Evolutionary conservation across 805 yeast genomes (phyloP).

Genomic region (Sugiyamaella floridensis): DNA sequence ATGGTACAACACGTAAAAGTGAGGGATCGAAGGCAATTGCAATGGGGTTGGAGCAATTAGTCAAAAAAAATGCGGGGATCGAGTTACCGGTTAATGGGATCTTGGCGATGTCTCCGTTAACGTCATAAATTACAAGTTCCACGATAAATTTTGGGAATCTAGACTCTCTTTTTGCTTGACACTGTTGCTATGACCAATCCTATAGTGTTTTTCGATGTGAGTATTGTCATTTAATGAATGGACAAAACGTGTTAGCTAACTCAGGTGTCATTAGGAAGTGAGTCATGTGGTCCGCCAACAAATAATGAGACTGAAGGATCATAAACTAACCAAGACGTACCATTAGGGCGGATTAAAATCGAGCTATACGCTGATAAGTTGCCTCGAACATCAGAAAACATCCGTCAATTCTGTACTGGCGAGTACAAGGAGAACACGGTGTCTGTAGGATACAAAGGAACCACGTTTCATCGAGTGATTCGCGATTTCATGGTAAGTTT

Average conservation of each 20-base stretch:
- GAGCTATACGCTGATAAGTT: constrained; percentile 36
- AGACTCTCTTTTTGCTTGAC: too few species aligned
- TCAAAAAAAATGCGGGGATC: not conserved
- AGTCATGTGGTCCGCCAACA: constrained; percentile 13
- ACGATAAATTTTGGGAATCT: not conserved
- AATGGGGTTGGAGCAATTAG: too few species aligned
- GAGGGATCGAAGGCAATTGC: too few species aligned
- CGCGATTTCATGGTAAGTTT: constrained; percentile 36
- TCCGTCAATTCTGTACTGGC: constrained; percentile 48
- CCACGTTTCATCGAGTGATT: constrained; percentile 37
- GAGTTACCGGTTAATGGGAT: not conserved
- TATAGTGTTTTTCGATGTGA: constrained; percentile 39
- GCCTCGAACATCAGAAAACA: constrained; percentile 45
- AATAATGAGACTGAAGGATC: too few species aligned
- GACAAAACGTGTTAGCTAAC: not conserved
- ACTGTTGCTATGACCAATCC: constrained; percentile 20
- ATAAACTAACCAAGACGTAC: constrained; percentile 20
- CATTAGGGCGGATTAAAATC: constrained; percentile 41
- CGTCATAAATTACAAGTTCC: not conserved
- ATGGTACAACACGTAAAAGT: not conserved
- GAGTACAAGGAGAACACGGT: constrained; percentile 35
- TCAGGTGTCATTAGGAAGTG: constrained; percentile 29
- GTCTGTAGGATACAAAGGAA: constrained; percentile 41
- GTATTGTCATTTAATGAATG: constrained; percentile 19
- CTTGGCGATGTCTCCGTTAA: not conserved